Evolutionary conservation across 1,139 yeast species (phyloP), one percentile per base, ranked within the genome.

Genomic region (Scheffersomyces quercinus): DNA sequence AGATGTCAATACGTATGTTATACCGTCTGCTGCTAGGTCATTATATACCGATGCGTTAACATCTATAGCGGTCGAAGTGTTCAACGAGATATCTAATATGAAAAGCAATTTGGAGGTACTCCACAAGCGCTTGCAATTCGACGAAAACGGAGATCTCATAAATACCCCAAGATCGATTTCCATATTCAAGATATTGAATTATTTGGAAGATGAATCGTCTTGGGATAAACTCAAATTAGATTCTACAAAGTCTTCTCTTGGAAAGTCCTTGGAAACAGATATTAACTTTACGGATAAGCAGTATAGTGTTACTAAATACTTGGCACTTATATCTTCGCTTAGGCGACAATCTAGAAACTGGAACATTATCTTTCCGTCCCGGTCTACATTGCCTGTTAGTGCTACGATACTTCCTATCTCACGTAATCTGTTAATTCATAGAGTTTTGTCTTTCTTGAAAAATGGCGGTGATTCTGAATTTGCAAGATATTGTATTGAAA

Each of bases 101-200:
- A 47, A 49, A 16, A 53, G 62, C 40, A 77, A 77, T 50, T 64
- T 85, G 40, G 85, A 82, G 56, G 52, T 70, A 3, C 53, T 84
- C 26, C 88, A 85, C 59, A 67, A 82, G 43, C 56, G 67, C 3
- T 57, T 84, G 20, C 89, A 82, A 59, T 66, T 70, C 54, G 65
- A 67, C 47, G 74, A 70, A 38, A 71, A 76, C 37, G 68, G 68
- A 9, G 68, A 67, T 39, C 39, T 64, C 9, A 47, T 64, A 14
- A 64, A 60, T 26, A 56, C 68, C 0, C 82, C 86, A 2, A 64
- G 75, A 42, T 75, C 77, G 26, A 54, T 82, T 0, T 73, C 85
- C 0, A 60, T 82, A 2, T 73, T 78, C 48, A 76, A 78, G 45
- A 51, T 84, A 16, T 67, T 73, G 33, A 56, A 67, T 13, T 51